These are phyloP conservation scores for Oryza glaberrima DNA, from an alignment of 176 grass and related monocot species.

Conservation along the genomic window DNA sequence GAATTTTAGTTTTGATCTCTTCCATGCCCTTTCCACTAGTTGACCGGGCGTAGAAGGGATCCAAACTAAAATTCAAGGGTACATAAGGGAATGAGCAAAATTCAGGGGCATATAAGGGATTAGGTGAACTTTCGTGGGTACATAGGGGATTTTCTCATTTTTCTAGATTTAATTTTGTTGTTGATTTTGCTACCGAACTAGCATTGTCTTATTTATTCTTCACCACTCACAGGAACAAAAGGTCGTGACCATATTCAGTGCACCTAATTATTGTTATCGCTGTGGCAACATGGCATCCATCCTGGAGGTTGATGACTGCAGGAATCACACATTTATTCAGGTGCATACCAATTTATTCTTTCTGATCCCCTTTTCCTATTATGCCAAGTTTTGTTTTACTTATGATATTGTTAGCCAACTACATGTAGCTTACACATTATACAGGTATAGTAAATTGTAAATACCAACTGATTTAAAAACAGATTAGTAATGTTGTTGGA, in stretches of 20 bases:
- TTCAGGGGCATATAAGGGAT: no score
- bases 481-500: not conserved
- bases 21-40: no score
- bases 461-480: not conserved
- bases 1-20: no score
- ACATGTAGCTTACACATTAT: not conserved
- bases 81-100: no score
- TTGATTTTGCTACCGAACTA: not conserved
- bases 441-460: not conserved
- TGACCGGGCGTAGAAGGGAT: no score
- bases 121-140: no score
- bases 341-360: conserved; percentile 30
- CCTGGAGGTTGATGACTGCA: conserved; percentile 89
- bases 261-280: conserved; percentile 90
- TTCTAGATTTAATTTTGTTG: not conserved
- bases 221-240: conserved; percentile 70
- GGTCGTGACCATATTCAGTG: conserved; percentile 90
- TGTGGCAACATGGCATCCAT: conserved; percentile 95
- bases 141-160: no score
- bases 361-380: not conserved
- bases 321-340: conserved; percentile 85
- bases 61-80: no score
- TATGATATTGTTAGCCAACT: not conserved
- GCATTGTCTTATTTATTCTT: conserved; percentile 20
- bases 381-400: not conserved